These are phyloP conservation scores for Alternaria gaisen DNA, from an alignment of 2,329 filamentous ascomycete species.

Conservation along the genomic window DNA sequence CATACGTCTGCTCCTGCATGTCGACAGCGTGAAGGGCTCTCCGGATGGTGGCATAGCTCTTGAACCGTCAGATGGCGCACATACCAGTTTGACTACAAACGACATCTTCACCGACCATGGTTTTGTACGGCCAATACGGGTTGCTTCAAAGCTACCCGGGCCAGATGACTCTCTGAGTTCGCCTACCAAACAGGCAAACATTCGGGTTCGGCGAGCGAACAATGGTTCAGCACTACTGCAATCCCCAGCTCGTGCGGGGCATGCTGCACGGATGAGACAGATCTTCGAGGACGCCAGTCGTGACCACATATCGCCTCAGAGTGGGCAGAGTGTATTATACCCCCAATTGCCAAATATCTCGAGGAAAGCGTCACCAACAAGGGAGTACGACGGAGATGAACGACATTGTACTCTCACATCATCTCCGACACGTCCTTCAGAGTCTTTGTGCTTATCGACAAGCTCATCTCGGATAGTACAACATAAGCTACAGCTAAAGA, in stretches of 20 bases:
- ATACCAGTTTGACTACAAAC: neutral
- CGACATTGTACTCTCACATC: neutral
- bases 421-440: neutral
- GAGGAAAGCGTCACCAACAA: conserved; percentile 17
- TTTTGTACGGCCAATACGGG: neutral
- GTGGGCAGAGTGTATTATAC: conserved; percentile 17
- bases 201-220: conserved; percentile 35
- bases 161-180: neutral
- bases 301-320: conserved; percentile 1
- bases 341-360: conserved; percentile 40
- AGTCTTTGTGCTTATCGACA: conserved; percentile 13
- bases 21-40: conserved; percentile 3
- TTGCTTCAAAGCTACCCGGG: neutral
- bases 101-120: conserved; percentile 1
- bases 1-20: neutral
- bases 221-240: conserved; percentile 28
- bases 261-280: conserved; percentile 39
- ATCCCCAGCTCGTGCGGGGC: conserved; percentile 43
- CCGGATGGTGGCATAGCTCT: conserved; percentile 13
- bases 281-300: conserved; percentile 37
- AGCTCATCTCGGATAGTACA: neutral
- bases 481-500: neutral
- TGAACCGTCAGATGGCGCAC: neutral
- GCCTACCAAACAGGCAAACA: conserved; percentile 26
- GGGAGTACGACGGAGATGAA: neutral